A percentile compares a stretch with the other conserved stretches of the same genome.
Conservation (phyloP, 1,284 basidiomycete genomes). For the Ceratorhiza oryzae-sativae region DNA sequence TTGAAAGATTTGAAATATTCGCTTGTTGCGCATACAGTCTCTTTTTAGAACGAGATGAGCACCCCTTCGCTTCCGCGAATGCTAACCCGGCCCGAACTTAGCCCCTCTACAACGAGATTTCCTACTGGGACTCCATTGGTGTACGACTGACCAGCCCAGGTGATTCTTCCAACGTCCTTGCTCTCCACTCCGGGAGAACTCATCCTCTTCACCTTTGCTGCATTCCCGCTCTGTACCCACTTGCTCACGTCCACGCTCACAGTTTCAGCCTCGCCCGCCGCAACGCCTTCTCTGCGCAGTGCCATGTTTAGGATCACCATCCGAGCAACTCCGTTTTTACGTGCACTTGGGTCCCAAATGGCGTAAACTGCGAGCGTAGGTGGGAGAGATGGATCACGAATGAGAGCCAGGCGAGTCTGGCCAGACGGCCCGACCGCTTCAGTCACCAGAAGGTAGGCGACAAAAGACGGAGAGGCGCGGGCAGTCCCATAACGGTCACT, state of each 20-base stretch:
- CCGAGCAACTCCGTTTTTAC: conserved; percentile 43
- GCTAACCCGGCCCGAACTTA: conserved; percentile 45
- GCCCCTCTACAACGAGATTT: conserved; percentile 46
- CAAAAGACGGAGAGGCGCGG: conserved; percentile 51
- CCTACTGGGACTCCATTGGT: conserved; percentile 49
- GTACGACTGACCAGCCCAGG: conserved; percentile 53
- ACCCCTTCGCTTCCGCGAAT: conserved; percentile 51
- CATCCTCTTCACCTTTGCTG: conserved; percentile 49
- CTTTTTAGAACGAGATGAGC: conserved; percentile 44
- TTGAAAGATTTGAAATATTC: conserved; percentile 20
- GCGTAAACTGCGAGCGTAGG: conserved; percentile 50
- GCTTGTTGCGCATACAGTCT: conserved; percentile 4
- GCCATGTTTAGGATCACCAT: conserved; percentile 51
- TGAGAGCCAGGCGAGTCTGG: conserved; percentile 47
- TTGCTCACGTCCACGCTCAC: conserved; percentile 47
- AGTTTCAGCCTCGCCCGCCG: conserved; percentile 39
- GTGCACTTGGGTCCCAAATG: conserved; percentile 49
- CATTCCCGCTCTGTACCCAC: conserved; percentile 42
- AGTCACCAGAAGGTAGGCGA: conserved; percentile 51
- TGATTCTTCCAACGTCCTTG: conserved; percentile 47
- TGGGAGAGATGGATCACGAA: conserved; percentile 44
- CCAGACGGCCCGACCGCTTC: conserved; percentile 51
- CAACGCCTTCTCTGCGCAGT: conserved; percentile 45
- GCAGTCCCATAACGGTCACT: conserved; percentile 50
- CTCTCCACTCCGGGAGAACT: conserved; percentile 50